Evolutionary conservation across 306 rosid species (phyloP).

Genomic region (Inga laurina): DNA sequence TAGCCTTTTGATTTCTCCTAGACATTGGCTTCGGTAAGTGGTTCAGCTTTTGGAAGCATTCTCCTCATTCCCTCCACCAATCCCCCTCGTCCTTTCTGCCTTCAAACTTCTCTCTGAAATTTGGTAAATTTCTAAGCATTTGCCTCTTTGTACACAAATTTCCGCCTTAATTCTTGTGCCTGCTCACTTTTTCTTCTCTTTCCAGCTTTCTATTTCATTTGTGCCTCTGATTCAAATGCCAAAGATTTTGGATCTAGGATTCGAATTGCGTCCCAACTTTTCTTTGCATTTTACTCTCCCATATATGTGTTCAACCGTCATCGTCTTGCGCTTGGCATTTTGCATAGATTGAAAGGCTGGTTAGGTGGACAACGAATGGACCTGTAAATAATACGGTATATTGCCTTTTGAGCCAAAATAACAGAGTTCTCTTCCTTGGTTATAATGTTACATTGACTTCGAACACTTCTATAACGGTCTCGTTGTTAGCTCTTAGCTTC

Average conservation of each 20-base stretch:
- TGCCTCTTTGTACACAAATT: constrained; percentile 48
- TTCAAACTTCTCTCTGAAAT: constrained; percentile 36
- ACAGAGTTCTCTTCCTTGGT: neutral
- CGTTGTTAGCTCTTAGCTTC: neutral
- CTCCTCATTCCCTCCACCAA: constrained; percentile 38
- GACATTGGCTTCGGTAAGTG: constrained; percentile 43
- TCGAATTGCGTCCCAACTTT: constrained; percentile 26
- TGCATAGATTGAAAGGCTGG: neutral
- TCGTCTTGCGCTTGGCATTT: neutral
- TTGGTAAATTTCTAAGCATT: constrained; percentile 47
- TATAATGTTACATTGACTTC: neutral
- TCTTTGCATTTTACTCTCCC: constrained; percentile 11
- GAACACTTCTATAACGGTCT: neutral
- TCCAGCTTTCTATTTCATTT: constrained; percentile 10
- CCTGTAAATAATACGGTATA: neutral
- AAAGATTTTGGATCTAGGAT: constrained; percentile 19
- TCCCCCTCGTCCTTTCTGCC: constrained; percentile 29
- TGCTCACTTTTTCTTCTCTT: constrained; percentile 8
- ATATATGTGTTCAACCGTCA: constrained; percentile 27
- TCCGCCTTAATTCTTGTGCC: constrained; percentile 43
- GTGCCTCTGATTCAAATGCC: neutral
- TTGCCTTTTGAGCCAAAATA: neutral
- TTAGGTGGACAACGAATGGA: neutral
- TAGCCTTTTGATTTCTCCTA: constrained; percentile 38
- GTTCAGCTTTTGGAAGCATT: constrained; percentile 32